Evolutionary conservation across 495 filamentous ascomycete species (phyloP).

Genomic region (Apodospora peruviana): DNA sequence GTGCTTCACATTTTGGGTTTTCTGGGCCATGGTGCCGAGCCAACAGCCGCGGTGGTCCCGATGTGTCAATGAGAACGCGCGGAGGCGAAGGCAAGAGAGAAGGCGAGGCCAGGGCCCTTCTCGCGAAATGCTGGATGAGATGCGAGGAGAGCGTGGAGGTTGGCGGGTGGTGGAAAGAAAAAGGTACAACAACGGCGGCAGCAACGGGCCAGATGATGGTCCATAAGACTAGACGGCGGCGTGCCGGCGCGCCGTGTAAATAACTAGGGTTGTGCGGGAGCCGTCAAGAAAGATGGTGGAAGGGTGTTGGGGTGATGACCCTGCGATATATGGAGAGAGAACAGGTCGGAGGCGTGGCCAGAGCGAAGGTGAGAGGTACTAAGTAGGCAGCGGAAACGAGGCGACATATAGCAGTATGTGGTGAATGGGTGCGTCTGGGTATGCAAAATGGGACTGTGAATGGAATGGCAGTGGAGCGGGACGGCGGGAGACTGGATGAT

Average conservation of each 20-base stretch:
- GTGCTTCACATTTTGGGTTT: conserved; percentile 23
- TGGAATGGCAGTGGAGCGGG: not conserved
- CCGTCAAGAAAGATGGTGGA: not conserved
- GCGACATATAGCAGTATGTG: conserved; percentile 6
- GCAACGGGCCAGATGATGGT: conserved; percentile 18
- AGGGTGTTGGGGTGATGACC: not conserved
- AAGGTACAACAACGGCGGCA: conserved; percentile 4
- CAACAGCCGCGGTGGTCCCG: not conserved
- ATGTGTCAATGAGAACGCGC: conserved; percentile 6
- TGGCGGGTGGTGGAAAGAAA: conserved; percentile 6
- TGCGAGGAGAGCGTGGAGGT: conserved; percentile 4
- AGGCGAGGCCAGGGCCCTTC: conserved; percentile 1
- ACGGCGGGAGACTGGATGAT: not conserved
- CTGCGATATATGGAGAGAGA: conserved; percentile 6
- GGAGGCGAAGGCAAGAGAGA: not conserved
- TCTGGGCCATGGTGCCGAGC: conserved; percentile 25
- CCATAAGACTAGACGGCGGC: conserved; percentile 25
- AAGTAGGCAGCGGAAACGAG: conserved; percentile 2
- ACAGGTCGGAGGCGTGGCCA: conserved; percentile 3
- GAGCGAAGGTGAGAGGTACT: conserved; percentile 7
- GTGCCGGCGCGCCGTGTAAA: conserved; percentile 20
- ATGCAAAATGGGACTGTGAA: not conserved
- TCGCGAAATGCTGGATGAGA: conserved; percentile 5
- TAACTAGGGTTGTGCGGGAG: conserved; percentile 2
- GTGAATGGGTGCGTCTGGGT: not conserved